phyloP scores from a whole-genome alignment of 129 eudicot genomes.

The Centaurea solstitialis region DNA sequence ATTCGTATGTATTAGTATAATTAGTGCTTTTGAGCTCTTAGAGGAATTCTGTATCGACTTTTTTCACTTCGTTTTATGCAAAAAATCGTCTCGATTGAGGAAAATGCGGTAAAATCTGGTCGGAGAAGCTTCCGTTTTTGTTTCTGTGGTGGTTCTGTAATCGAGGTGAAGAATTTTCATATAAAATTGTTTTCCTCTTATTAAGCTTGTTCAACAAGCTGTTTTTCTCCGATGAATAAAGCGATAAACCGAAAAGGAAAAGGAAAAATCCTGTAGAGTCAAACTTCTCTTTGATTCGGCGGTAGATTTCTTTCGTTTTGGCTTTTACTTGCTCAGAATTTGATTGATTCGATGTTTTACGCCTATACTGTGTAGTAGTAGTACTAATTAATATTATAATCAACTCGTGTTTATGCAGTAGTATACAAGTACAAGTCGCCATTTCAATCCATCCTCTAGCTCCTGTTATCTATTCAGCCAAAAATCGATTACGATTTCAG shows the following conservation, averaged over 20 bases:
- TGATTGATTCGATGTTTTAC: slow-evolving; percentile 47
- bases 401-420: slow-evolving; percentile 26
- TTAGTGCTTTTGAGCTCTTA: slow-evolving; percentile 24
- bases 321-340: background rate
- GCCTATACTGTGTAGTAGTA: slow-evolving; percentile 28
- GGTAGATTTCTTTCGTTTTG: slow-evolving; percentile 15
- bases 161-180: slow-evolving; percentile 15
- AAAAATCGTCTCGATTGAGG: slow-evolving; percentile 12
- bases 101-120: slow-evolving; percentile 21
- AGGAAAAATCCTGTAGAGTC: slow-evolving; percentile 34
- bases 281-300: slow-evolving; percentile 37
- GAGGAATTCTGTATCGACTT: slow-evolving; percentile 11
- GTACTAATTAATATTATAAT: slow-evolving; percentile 28
- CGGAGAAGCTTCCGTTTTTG: slow-evolving; percentile 25
- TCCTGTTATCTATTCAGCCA: slow-evolving; percentile 19
- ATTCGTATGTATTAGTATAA: slow-evolving; percentile 1
- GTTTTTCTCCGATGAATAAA: slow-evolving; percentile 25
- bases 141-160: slow-evolving; percentile 9
- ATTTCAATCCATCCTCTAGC: slow-evolving; percentile 13
- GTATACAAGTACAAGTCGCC: slow-evolving; percentile 12
- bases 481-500: slow-evolving; percentile 29
- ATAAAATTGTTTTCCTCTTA: background rate
- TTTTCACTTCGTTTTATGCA: background rate
- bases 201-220: slow-evolving; percentile 21
- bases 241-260: slow-evolving; percentile 9